These are phyloP conservation scores for Pseudozyma sp. DNA, from an alignment of 1,284 basidiomycete species.

Conservation along the genomic window DNA sequence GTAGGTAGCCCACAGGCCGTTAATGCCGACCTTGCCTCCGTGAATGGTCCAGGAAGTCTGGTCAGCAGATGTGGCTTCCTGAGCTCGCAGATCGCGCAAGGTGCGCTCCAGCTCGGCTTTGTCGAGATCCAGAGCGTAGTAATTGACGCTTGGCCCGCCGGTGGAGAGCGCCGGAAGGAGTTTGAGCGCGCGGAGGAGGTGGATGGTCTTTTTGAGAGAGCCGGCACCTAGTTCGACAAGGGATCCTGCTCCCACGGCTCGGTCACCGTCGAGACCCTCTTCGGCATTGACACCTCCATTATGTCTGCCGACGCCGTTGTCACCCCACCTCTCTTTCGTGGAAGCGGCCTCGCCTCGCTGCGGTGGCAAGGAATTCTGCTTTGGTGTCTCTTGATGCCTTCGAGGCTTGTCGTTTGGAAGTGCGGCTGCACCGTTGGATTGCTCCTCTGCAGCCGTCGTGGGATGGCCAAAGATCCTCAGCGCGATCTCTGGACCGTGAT, in stretches of 20 bases:
- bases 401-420: constrained; percentile 56
- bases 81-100: constrained; percentile 75
- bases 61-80: constrained; percentile 72
- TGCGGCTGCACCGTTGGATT: not conserved
- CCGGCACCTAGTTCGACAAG: constrained; percentile 58
- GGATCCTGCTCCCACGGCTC: constrained; percentile 66
- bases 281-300: constrained; percentile 74
- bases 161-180: constrained; percentile 51
- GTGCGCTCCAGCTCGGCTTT: constrained; percentile 85
- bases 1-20: constrained; percentile 88
- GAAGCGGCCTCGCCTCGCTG: constrained; percentile 14
- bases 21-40: constrained; percentile 58
- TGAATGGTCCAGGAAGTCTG: constrained; percentile 69
- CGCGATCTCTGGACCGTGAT: constrained; percentile 71
- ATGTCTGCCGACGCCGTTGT: constrained; percentile 79
- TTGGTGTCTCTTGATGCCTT: constrained; percentile 61
- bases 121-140: constrained; percentile 94
- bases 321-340: constrained; percentile 71
- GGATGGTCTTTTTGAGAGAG: constrained; percentile 75
- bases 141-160: constrained; percentile 76
- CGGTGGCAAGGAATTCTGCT: constrained; percentile 28
- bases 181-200: constrained; percentile 81
- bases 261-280: constrained; percentile 71
- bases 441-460: constrained; percentile 69
- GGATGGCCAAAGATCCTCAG: constrained; percentile 56